A percentile compares a stretch with the other conserved stretches of the same genome.
Conservation (phyloP, 495 filamentous ascomycete species). For the Penicillium robsamsonii region DNA sequence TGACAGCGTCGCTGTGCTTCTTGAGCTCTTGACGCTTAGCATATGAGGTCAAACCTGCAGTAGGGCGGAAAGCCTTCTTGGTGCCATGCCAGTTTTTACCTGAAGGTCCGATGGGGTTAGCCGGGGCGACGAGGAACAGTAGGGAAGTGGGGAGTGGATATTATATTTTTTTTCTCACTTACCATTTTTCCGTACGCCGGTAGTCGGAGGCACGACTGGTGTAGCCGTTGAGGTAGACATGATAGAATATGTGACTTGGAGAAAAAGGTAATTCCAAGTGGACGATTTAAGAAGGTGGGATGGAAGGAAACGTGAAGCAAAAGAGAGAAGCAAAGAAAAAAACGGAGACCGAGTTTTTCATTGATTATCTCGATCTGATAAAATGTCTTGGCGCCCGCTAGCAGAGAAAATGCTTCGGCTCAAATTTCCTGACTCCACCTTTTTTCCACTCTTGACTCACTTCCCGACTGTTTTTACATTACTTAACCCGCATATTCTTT, state of each 20-base stretch:
- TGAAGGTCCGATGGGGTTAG: conserved; percentile 40
- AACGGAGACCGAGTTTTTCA: conserved; percentile 18
- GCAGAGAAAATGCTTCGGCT: conserved; percentile 29
- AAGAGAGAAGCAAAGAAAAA: conserved; percentile 1
- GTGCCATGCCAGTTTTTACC: conserved; percentile 91
- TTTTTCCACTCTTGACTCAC: background rate
- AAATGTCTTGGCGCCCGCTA: conserved; percentile 27
- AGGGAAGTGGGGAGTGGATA: conserved; percentile 11
- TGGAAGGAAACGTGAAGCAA: conserved; percentile 1
- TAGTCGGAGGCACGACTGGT: conserved; percentile 19
- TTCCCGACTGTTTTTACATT: conserved; percentile 1
- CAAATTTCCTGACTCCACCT: conserved; percentile 17
- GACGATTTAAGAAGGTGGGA: background rate
- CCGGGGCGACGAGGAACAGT: conserved; percentile 14
- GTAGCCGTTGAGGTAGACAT: conserved; percentile 30
- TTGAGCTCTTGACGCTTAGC: conserved; percentile 66
- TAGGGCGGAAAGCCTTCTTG: conserved; percentile 85
- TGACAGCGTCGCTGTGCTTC: conserved; percentile 65
- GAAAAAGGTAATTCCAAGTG: background rate
- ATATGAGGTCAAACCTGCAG: conserved; percentile 70
- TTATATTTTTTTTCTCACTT: conserved; percentile 12
- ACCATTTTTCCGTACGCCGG: conserved; percentile 51
- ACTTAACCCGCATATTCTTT: background rate
- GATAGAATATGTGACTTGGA: conserved; percentile 3
- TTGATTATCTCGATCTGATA: conserved; percentile 35